Evolutionary conservation across 2,329 filamentous ascomycete genomes (phyloP), one percentile per base, ranked within the genome.

Genomic region (Fonsecaea pugnacius): DNA sequence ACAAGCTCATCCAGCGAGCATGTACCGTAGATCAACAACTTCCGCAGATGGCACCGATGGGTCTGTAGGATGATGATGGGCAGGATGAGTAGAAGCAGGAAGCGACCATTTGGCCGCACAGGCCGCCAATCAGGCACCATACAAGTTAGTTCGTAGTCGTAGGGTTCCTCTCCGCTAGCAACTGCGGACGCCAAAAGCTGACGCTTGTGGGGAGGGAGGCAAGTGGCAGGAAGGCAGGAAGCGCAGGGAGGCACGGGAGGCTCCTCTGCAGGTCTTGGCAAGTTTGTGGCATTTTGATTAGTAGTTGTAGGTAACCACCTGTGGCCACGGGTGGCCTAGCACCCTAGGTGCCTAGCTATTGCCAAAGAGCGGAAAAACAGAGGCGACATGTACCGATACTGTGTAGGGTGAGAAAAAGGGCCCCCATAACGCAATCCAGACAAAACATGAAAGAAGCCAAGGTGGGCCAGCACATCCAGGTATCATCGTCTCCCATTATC

Each of bases 101-200:
- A 35, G 30, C 27, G 9, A n/a, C 38, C 9, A 33, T 58, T 18
- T 33, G 27, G 40, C 38, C 38, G 55, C 55, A 58, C 10, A 58
- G 38, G 40, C 55, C 40, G 55, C 55, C 55, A 48, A 58, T 58
- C 55, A 58, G 10, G 14, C 18, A 6, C n/a, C 33, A 57, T 30
- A 30, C 27, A 6, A 30, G 3, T 30, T 30, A 30, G 27, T 30
- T 30, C 27, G 6, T 30, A 6, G 27, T 30, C 27, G 27, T 30
- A 30, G 27, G 27, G 27, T 6, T 30, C 27, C 27, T 30, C 27
- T 30, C 27, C 27, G 6, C 27, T 30, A 30, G 4, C 27, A 30
- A 30, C 27, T 30, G 27, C 27, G 27, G 27, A 30, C 27, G 9
- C 35, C 35, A 38, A 38, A 38, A 12, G 35, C 35, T 38, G 35